Evolutionary conservation across 345 rosid species (phyloP).

Genomic region (Hypericum perforatum): DNA sequence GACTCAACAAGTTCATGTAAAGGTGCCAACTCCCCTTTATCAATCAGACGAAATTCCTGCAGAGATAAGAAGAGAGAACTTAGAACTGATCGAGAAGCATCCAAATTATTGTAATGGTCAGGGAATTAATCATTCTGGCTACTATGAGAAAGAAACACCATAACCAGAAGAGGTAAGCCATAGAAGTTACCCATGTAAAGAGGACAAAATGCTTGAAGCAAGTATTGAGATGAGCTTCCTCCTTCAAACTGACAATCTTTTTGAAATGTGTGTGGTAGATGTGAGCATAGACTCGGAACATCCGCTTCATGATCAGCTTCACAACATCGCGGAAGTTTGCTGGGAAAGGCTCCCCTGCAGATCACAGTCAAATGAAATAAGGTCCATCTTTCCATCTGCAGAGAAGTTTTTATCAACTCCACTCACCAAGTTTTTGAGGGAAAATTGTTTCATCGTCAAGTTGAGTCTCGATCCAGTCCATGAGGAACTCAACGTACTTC

Average conservation of each 20-base stretch:
- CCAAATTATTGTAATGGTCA: neutral
- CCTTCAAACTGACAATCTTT: constrained; percentile 57
- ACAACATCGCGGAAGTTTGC: constrained; percentile 47
- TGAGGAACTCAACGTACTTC: constrained; percentile 54
- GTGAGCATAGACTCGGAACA: constrained; percentile 64
- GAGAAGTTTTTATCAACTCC: neutral
- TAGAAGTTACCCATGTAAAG: constrained; percentile 45
- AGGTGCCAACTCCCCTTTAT: constrained; percentile 55
- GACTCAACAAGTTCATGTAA: constrained; percentile 52
- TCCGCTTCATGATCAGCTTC: constrained; percentile 49
- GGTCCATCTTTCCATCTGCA: neutral
- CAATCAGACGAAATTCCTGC: constrained; percentile 60
- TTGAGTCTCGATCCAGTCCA: constrained; percentile 67
- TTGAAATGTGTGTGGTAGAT: constrained; percentile 67
- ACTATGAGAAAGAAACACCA: neutral
- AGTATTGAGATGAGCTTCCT: constrained; percentile 72
- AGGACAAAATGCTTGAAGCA: constrained; percentile 66
- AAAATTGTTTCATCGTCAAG: constrained; percentile 57
- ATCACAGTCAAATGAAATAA: neutral
- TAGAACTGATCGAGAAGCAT: too few species aligned
- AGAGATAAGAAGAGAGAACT: neutral
- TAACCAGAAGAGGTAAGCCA: too few species aligned
- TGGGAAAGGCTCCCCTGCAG: constrained; percentile 52
- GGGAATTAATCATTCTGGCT: neutral
- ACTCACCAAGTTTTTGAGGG: constrained; percentile 51